A percentile compares a stretch with the other conserved stretches of the same genome.
Conservation (phyloP, 2,329 filamentous ascomycete genomes). For the Parastagonospora avenae region DNA sequence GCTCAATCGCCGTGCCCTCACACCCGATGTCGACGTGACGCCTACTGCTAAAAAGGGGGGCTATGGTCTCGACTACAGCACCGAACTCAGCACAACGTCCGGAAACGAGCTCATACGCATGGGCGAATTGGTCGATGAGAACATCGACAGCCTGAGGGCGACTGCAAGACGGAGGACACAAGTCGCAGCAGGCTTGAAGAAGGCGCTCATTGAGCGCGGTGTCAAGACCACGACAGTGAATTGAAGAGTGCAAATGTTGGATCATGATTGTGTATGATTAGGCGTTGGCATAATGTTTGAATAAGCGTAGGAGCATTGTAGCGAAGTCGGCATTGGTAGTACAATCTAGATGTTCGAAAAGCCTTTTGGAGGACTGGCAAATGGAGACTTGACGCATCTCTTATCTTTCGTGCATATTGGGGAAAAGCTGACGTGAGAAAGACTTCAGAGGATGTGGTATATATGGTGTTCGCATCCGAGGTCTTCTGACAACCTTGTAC, state of each 20-base stretch:
- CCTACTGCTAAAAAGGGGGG: conserved; percentile 30
- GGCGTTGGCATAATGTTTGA: conserved; percentile 18
- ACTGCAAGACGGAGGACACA: conserved; percentile 43
- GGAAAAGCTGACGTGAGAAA: no score
- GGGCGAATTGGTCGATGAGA: conserved; percentile 48
- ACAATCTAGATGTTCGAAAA: background rate
- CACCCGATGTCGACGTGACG: conserved; percentile 35
- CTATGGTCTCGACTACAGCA: conserved; percentile 44
- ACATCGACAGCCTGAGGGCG: conserved; percentile 45
- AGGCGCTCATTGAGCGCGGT: conserved; percentile 41
- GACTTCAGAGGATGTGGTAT: no score
- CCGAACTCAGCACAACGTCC: conserved; percentile 30
- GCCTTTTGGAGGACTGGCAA: background rate
- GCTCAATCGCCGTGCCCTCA: conserved; percentile 35
- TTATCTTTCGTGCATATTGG: background rate
- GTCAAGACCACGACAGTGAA: conserved; percentile 32
- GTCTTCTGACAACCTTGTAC: no score
- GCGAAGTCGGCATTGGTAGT: background rate
- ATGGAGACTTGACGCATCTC: background rate
- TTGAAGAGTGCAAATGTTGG: background rate
- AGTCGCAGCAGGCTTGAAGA: conserved; percentile 47
- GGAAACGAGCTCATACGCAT: conserved; percentile 40
- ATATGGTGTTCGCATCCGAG: no score
- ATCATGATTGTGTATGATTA: conserved; percentile 31
- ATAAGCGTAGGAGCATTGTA: conserved; percentile 3